phyloP scores from a whole-genome alignment of 192 early-diverging fungal genomes.

The Linnemannia elongata region DNA sequence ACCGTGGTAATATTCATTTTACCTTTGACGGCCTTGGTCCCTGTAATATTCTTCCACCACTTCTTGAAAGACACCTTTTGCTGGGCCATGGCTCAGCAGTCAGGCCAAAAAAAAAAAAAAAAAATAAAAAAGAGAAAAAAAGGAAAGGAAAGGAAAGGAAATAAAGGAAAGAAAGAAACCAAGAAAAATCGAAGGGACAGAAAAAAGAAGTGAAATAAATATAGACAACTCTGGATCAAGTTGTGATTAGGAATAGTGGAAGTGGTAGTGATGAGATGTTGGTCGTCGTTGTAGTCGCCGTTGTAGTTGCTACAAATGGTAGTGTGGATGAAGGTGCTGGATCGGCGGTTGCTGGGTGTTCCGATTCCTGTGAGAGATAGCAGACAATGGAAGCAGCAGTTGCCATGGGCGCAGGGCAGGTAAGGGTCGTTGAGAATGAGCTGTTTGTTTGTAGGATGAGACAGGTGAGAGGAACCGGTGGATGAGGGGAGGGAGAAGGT shows the following conservation, averaged over 20 bases:
- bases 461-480: neutral
- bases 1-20: conserved; percentile 3
- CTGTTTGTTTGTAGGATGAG: neutral
- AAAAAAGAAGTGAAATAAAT: neutral
- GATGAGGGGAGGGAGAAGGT: neutral
- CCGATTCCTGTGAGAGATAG: conserved; percentile 20
- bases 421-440: conserved; percentile 25
- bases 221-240: neutral
- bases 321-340: neutral
- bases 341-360: conserved; percentile 3
- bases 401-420: conserved; percentile 14
- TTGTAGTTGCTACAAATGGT: neutral
- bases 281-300: no score
- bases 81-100: conserved; percentile 44
- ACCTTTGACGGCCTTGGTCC: conserved; percentile 50
- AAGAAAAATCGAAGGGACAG: neutral
- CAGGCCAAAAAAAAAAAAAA: neutral
- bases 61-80: conserved; percentile 55
- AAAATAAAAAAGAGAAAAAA: neutral
- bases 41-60: conserved; percentile 57
- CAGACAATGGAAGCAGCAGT: conserved; percentile 17
- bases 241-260: neutral
- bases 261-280: no score
- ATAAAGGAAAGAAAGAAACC: neutral
- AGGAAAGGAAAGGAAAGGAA: neutral